Base-by-base conservation (phyloP, 495 filamentous ascomycete species). In the Lophiostoma macrostomum region DNA sequence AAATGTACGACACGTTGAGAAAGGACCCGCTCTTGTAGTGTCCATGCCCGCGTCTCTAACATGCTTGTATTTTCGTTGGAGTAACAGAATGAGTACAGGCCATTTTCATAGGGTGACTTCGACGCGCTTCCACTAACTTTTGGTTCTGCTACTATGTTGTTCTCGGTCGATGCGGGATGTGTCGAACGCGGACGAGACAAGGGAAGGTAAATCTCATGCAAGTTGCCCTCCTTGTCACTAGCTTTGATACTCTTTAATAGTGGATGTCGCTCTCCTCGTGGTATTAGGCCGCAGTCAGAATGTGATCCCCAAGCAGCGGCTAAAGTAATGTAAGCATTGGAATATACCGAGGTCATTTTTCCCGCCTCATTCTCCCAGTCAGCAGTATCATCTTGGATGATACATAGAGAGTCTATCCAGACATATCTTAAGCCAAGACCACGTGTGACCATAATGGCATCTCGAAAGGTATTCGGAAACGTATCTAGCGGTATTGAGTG, bases 301-400 rank as follows among this genome's bases (percentile, higher is more conserved):
- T n/a, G n/a, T n/a, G n/a, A n/a, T n/a, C n/a, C n/a, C n/a, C n/a
- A n/a, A n/a, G 10, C 4, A 13, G 45, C 45, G 4, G 19, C 5
- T 12, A 50, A 4, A 4, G 30, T 37, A 4, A 50, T 16, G 12
- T 37, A 38, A 3, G 45, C 29, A 38, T 50, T 50, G 12, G 5
- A 10, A 19, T 50, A 50, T 19, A 50, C 31, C 4, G 36, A 4
- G 5, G 30, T 16, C 45, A 50, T 50, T 19, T 38, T 39, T 11
- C 6, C 22, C 11, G 45, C 4, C 25, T 50, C 45, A 23, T 7
- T 8, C 34, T 38, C 30, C 45, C 45, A 50, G 18, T 50, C 45
- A 4, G 8, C 5, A 5, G 20, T 25, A 31, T 28, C 22, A 19
- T 25, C 42, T 31, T 45, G 42, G n/a, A 30, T 16, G 16, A 45